These are phyloP conservation scores for Clarireedia hainanense DNA, from an alignment of 2,329 filamentous ascomycete species.

Conservation along the genomic window DNA sequence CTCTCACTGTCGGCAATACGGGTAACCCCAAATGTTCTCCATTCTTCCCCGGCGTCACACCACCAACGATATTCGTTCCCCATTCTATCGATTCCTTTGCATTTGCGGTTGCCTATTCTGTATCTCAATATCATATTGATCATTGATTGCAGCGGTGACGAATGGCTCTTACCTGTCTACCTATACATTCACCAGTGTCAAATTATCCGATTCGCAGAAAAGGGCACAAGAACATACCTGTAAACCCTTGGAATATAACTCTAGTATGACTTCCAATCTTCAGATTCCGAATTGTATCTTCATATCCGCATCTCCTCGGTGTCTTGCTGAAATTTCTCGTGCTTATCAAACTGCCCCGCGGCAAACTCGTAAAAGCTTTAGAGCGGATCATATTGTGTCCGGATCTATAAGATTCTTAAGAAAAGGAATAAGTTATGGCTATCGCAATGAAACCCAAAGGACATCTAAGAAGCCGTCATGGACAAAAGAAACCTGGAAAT, in stretches of 20 bases:
- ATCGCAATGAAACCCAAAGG: background rate
- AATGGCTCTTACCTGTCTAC: constrained; percentile 26
- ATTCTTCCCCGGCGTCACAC: constrained; percentile 63
- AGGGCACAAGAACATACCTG: constrained; percentile 35
- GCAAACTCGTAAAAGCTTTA: background rate
- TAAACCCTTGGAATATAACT: constrained; percentile 66
- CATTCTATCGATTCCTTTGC: constrained; percentile 68
- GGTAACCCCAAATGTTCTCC: constrained; percentile 68
- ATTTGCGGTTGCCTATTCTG: constrained; percentile 61
- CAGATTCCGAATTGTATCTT: constrained; percentile 56
- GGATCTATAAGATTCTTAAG: too few species aligned
- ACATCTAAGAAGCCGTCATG: background rate
- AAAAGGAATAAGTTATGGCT: too few species aligned
- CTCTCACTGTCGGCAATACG: constrained; percentile 59
- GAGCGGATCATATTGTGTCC: background rate
- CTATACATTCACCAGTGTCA: background rate
- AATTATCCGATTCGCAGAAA: background rate
- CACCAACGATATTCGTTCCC: constrained; percentile 74
- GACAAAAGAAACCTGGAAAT: too few species aligned
- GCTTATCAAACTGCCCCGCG: constrained; percentile 14
- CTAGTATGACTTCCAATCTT: constrained; percentile 58
- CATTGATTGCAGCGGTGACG: background rate
- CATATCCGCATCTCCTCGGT: constrained; percentile 21
- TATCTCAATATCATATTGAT: background rate
- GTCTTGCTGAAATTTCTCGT: constrained; percentile 16